A percentile compares a stretch with the other conserved stretches of the same genome.
These are phyloP conservation scores for Mariannaea elegans DNA, from an alignment of 2,329 filamentous ascomycete species.

Conservation along the genomic window DNA sequence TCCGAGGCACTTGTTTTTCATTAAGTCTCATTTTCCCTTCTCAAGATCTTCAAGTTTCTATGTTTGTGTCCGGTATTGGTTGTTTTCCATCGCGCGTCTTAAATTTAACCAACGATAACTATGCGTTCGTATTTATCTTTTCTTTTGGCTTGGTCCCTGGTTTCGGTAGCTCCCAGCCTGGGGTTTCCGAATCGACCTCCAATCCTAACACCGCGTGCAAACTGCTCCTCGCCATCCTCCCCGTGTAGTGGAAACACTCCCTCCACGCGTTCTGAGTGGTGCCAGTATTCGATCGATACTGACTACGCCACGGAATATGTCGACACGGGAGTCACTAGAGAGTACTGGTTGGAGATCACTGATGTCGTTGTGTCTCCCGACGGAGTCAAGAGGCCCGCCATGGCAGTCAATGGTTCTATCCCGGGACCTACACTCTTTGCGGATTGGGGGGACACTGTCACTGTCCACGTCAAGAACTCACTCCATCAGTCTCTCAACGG, in stretches of 20 bases:
- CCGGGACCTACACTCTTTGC: slow-evolving; percentile 68
- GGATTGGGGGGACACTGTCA: slow-evolving; percentile 59
- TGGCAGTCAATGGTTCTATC: slow-evolving; percentile 64
- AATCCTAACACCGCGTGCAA: slow-evolving; percentile 2
- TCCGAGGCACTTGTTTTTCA: background rate
- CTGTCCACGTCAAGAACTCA: slow-evolving; percentile 64
- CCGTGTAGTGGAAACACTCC: slow-evolving; percentile 38
- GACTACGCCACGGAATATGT: slow-evolving; percentile 53
- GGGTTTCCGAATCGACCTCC: background rate
- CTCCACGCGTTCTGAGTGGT: slow-evolving; percentile 51
- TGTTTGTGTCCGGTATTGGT: no score
- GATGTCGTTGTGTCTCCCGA: slow-evolving; percentile 55
- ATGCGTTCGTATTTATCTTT: slow-evolving; percentile 9
- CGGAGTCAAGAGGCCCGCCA: slow-evolving; percentile 51
- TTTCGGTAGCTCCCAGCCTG: slow-evolving; percentile 12
- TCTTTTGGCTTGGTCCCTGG: slow-evolving; percentile 1
- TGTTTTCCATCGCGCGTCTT: background rate
- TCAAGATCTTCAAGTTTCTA: no score
- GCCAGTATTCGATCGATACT: slow-evolving; percentile 57
- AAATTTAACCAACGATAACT: background rate
- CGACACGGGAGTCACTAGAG: slow-evolving; percentile 59
- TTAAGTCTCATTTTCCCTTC: no score
- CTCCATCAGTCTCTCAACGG: slow-evolving; percentile 57
- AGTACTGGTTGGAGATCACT: slow-evolving; percentile 56
- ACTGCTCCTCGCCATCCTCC: background rate